Evolutionary conservation across 352 stramenopile species (phyloP).

Genomic region (Phytophthora lateralis): DNA sequence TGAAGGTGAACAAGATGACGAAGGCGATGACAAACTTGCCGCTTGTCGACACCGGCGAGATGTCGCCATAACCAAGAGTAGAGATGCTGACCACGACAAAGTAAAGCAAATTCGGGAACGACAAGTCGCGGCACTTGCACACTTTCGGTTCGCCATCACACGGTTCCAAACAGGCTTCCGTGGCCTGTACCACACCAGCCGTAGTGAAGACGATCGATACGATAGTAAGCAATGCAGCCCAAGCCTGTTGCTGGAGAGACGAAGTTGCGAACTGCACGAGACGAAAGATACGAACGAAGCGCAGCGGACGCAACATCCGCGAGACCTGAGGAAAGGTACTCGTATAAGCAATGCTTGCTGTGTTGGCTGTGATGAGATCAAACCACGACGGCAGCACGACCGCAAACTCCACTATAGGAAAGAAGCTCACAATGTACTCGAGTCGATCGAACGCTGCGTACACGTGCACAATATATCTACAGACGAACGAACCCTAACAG

Average conservation of each 20-base stretch:
- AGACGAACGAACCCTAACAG: neutral
- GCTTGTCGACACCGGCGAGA: slow-evolving; percentile 59
- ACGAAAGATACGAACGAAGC: slow-evolving; percentile 74
- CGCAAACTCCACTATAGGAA: slow-evolving; percentile 62
- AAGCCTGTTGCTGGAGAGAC: slow-evolving; percentile 71
- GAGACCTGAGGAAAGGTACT: slow-evolving; percentile 30
- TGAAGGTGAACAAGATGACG: slow-evolving; percentile 85
- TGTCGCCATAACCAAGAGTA: slow-evolving; percentile 85
- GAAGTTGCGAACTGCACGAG: slow-evolving; percentile 78
- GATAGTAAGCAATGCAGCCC: slow-evolving; percentile 66
- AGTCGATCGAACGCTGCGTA: slow-evolving; percentile 71
- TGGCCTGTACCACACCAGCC: slow-evolving; percentile 66
- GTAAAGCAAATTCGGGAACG: slow-evolving; percentile 80
- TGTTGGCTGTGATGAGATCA: slow-evolving; percentile 29
- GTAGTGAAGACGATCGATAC: slow-evolving; percentile 76
- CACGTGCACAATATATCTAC: slow-evolving; percentile 56
- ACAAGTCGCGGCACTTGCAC: slow-evolving; percentile 64
- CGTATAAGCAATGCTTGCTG: slow-evolving; percentile 22
- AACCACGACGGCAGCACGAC: slow-evolving; percentile 73
- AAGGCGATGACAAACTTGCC: slow-evolving; percentile 84
- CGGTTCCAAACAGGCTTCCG: slow-evolving; percentile 53
- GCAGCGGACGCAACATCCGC: slow-evolving; percentile 56
- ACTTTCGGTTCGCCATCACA: slow-evolving; percentile 28
- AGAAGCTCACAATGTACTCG: slow-evolving; percentile 56
- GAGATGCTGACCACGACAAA: slow-evolving; percentile 88